These are phyloP conservation scores for Aureobasidium sp. DNA, from an alignment of 2,329 filamentous ascomycete genomes.

Conservation along the genomic window DNA sequence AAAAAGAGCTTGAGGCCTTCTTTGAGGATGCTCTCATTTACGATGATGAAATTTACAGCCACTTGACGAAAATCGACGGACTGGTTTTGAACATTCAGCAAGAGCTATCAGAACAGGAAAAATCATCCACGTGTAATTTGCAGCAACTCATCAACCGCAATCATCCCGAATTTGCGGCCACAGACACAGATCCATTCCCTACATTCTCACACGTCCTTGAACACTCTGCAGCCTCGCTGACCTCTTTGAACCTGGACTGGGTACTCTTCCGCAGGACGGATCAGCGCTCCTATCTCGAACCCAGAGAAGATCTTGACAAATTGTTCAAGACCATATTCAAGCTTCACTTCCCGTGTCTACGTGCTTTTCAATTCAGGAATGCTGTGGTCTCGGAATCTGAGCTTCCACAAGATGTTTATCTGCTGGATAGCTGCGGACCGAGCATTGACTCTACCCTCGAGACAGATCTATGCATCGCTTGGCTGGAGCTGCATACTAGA, in stretches of 20 bases:
- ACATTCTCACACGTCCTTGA: neutral
- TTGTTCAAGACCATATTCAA: conserved; percentile 24
- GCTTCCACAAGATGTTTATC: conserved; percentile 33
- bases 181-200: conserved; percentile 9
- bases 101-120: neutral
- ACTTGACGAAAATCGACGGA: neutral
- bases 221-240: conserved; percentile 23
- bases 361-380: conserved; percentile 42
- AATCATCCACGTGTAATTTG: neutral
- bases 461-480: conserved; percentile 29
- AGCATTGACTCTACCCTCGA: neutral
- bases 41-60: conserved; percentile 22
- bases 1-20: conserved; percentile 2
- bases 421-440: conserved; percentile 24
- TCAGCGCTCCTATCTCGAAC: neutral
- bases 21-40: conserved; percentile 15
- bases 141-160: neutral
- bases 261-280: conserved; percentile 21
- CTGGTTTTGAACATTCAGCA: neutral
- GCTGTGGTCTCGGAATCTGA: conserved; percentile 32
- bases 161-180: neutral
- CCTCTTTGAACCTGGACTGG: conserved; percentile 33
- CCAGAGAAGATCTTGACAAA: conserved; percentile 2
- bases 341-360: conserved; percentile 37
- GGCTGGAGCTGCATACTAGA: conserved; percentile 39